Evolutionary conservation across 1,284 basidiomycete genomes (phyloP).

Genomic region (Pterula multifida): DNA sequence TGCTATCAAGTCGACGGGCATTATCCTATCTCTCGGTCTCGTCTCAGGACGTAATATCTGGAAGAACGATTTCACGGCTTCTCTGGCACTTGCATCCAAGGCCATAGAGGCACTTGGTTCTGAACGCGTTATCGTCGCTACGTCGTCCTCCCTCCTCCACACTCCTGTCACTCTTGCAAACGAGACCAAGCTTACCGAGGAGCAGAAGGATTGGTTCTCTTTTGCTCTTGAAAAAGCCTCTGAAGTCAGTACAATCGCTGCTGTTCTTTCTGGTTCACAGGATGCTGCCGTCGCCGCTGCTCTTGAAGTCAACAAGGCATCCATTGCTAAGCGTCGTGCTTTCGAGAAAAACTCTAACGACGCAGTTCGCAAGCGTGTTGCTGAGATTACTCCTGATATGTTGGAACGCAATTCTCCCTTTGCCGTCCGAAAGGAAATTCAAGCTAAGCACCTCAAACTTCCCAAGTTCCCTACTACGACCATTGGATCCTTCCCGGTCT

Average conservation of each 20-base stretch:
- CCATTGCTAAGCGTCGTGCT: constrained; percentile 91
- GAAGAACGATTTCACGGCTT: constrained; percentile 91
- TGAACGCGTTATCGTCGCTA: constrained; percentile 88
- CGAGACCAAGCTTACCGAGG: constrained; percentile 84
- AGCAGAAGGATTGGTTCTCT: constrained; percentile 98
- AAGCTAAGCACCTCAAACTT: constrained; percentile 82
- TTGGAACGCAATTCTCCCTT: constrained; percentile 90
- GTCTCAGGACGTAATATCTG: constrained; percentile 99
- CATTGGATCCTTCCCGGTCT: constrained; percentile 93
- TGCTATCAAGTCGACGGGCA: constrained; percentile 74
- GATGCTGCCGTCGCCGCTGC: constrained; percentile 51
- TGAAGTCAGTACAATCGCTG: constrained; percentile 85
- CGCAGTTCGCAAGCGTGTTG: constrained; percentile 91
- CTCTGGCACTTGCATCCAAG: constrained; percentile 78
- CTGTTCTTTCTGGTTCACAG: constrained; percentile 74
- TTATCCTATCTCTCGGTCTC: constrained; percentile 87
- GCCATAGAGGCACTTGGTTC: constrained; percentile 74
- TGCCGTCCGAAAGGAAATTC: constrained; percentile 78
- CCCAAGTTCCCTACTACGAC: constrained; percentile 99
- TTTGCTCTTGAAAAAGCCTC: constrained; percentile 95
- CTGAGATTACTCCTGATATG: constrained; percentile 81
- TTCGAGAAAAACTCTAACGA: constrained; percentile 96
- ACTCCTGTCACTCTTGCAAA: constrained; percentile 92
- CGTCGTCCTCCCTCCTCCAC: constrained; percentile 97
- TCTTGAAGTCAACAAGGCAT: constrained; percentile 80